Percentiles rank a stretch among this genome's conserved stretches.
These are phyloP conservation scores for Bocquillonia castaneifolia DNA, from an alignment of 441 rosid species.

Conservation along the genomic window DNA sequence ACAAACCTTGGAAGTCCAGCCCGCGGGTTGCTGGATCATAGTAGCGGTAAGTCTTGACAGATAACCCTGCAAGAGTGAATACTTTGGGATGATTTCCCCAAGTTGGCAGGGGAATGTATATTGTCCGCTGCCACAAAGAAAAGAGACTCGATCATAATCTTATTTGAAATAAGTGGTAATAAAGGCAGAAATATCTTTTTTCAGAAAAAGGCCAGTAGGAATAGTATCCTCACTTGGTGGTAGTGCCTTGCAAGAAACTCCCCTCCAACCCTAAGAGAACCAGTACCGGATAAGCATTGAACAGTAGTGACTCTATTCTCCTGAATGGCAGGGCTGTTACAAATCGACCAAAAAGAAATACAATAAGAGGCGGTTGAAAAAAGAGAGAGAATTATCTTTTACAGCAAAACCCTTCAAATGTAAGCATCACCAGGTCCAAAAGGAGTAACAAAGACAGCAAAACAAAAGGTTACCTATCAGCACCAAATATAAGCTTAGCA, in stretches of 20 bases:
- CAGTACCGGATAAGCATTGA: slow-evolving; percentile 95
- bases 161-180: background rate
- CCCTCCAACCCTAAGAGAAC: slow-evolving; percentile 91
- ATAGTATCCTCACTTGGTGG: slow-evolving; percentile 47
- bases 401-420: background rate
- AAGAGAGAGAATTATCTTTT: no score
- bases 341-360: background rate
- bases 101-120: slow-evolving; percentile 86
- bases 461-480: slow-evolving; percentile 52
- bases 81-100: slow-evolving; percentile 97
- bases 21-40: slow-evolving; percentile 90
- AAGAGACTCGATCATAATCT: slow-evolving; percentile 4
- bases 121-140: slow-evolving; percentile 48
- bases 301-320: slow-evolving; percentile 89
- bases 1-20: slow-evolving; percentile 72
- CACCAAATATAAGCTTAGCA: slow-evolving; percentile 86
- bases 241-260: slow-evolving; percentile 92
- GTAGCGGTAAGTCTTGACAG: slow-evolving; percentile 85
- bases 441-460: background rate
- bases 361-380: background rate
- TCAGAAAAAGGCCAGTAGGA: background rate
- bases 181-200: no score
- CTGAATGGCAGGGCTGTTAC: slow-evolving; percentile 65
- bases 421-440: background rate
- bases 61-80: slow-evolving; percentile 67